phyloP scores from a whole-genome alignment of 116 monocot genomes.

The Trichopus zeylanicus region DNA sequence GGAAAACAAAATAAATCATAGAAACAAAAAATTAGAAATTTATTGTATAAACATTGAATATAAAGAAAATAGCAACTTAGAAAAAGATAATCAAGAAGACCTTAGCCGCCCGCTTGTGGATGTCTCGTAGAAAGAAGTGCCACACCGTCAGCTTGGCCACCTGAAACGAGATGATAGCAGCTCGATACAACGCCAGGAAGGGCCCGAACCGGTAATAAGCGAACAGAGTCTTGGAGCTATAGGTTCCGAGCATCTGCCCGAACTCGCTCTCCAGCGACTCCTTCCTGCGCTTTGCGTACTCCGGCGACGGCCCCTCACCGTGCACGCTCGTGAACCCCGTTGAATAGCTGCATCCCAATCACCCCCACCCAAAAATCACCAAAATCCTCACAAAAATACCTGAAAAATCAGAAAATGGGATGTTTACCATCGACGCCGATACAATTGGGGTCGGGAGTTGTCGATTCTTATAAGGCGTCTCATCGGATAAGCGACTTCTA shows the following conservation, averaged over 20 bases:
- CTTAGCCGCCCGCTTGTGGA: constrained; percentile 65
- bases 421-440: not conserved
- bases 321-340: constrained; percentile 83
- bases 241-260: constrained; percentile 59
- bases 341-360: constrained; percentile 37
- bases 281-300: constrained; percentile 88
- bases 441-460: not conserved
- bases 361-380: not conserved
- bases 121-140: constrained; percentile 69
- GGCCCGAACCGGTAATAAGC: constrained; percentile 68
- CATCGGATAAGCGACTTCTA: not conserved
- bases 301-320: constrained; percentile 67
- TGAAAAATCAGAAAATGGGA: not conserved
- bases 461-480: not conserved
- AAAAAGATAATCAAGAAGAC: constrained; percentile 12
- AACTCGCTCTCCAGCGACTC: constrained; percentile 77
- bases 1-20: no score
- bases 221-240: constrained; percentile 50
- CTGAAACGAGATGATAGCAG: constrained; percentile 69
- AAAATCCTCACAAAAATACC: not conserved
- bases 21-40: no score
- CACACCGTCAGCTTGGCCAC: constrained; percentile 69
- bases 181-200: constrained; percentile 84
- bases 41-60: not conserved
- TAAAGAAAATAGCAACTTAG: not conserved